These are phyloP conservation scores for Exophiala viscosa DNA, from an alignment of 2,329 filamentous ascomycete genomes.

Conservation along the genomic window DNA sequence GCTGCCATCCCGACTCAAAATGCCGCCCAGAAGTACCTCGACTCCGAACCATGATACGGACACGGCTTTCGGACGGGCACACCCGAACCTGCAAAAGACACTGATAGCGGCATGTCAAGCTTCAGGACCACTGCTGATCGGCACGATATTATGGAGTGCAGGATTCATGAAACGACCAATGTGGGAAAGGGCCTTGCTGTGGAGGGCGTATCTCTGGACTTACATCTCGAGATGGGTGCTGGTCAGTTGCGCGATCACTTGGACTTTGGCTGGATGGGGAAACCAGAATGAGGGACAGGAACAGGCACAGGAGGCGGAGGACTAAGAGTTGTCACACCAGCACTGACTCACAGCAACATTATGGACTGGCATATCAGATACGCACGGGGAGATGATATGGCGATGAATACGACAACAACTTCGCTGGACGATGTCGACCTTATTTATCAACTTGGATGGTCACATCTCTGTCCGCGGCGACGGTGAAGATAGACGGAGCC, in stretches of 20 bases:
- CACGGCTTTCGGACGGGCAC: constrained; percentile 18
- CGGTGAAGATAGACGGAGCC: too few species aligned
- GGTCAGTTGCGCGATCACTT: constrained; percentile 20
- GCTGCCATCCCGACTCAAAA: not conserved
- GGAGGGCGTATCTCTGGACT: constrained; percentile 16
- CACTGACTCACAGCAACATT: too few species aligned
- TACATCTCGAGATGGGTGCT: constrained; percentile 21
- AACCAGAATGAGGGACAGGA: not conserved
- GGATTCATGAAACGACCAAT: constrained; percentile 15
- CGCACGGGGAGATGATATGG: not conserved
- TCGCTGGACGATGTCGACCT: too few species aligned
- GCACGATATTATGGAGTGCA: constrained; percentile 10
- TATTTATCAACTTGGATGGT: too few species aligned
- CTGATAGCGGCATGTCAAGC: constrained; percentile 12
- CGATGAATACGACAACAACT: not conserved
- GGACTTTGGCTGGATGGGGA: constrained; percentile 21
- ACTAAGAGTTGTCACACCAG: too few species aligned
- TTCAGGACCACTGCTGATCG: constrained; percentile 15
- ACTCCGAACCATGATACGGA: not conserved
- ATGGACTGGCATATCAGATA: too few species aligned
- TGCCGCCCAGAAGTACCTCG: constrained; percentile 6
- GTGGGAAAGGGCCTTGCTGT: constrained; percentile 17
- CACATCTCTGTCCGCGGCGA: too few species aligned
- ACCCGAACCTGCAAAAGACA: constrained; percentile 14
- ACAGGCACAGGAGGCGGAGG: too few species aligned